Base-by-base conservation (phyloP, 225 moss, liverwort and hornwort species). In the Ulota crispa region DNA sequence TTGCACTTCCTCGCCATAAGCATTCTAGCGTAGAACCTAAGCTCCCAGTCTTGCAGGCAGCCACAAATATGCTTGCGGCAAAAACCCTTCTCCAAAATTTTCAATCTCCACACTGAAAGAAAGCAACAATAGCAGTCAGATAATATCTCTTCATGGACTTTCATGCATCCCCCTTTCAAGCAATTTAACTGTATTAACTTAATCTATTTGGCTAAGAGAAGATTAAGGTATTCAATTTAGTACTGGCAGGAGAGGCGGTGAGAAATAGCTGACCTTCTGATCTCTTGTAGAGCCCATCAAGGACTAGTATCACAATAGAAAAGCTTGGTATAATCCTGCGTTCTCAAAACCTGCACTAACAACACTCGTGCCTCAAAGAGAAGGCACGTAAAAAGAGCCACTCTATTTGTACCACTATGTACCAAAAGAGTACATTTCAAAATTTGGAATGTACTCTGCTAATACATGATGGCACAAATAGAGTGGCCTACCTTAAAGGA, bases 221-320 rank as follows among this genome's bases (percentile, higher is more conserved):
- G 61, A 43, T 34, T 16, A 61, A 73, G n/a, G 19, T 50, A 56
- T 8, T 45, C 63, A 37, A 15, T 54, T 61, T 27, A 41, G 41
- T 9, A 47, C 7, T 81, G 30, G 54, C 31, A 39, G 41, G 31
- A 70, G 37, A 59, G 34, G 68, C 45, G 56, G 43, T 73, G 45
- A 81, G 52, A 60, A 42, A 50, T 59, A 34, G 75, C 87, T 71
- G 42, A 87, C 87, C 87, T 78, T 45, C 11, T 61, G 30, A 20
- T 76, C 50, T 67, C 31, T 3, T 27, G 62, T 34, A 43, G 65
- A 37, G 4, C 47, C 45, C 45, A 18, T 70, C 18, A 9, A 54
- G 28, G 43, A 77, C 68, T 9, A 72, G 54, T 43, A 68, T 28
- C 45, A 24, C 30, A 75, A 43, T 9, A 78, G 41, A 74, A 75